Evolutionary conservation across 2,329 filamentous ascomycete genomes (phyloP), one percentile per base, ranked within the genome.

Genomic region (Trichoderma sp.): DNA sequence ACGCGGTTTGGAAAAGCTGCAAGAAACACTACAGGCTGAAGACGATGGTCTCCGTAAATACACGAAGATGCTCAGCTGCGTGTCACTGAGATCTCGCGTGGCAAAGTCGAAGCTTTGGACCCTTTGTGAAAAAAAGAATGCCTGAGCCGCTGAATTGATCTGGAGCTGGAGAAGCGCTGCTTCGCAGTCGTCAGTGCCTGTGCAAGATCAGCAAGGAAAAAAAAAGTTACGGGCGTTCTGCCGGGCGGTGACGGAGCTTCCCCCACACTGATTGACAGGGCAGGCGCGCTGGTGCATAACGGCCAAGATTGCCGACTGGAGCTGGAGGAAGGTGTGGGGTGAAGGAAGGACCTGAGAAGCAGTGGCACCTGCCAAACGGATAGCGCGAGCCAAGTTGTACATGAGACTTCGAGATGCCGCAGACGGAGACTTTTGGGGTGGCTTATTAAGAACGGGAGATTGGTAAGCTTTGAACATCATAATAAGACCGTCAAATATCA

Each of bases 311-410:
- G 60, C 60, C 60, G 60, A n/a, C n/a, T n/a, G n/a, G n/a, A 52
- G 34, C 26, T 54, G 50, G 52, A 44, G 39, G 60, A 44, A 54
- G 50, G 50, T 47, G 30, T 34, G 30, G 60, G 60, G 60, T 39
- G 34, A 50, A 55, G 19, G 17, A 45, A 50, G 34, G n/a, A 59
- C 17, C n/a, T 50, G 30, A 43, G 47, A 41, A n/a, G 47, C 50
- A n/a, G 60, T 55, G 60, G 60, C 28, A 63, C 60, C 50, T 63
- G 50, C 50, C 60, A 47, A 26, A 39, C n/a, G 57, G 24, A 44
- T 62, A 45, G 47, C 48, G 47, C 19, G n/a, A 48, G 26, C 21
- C 21, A 24, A 24, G 21, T 24, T 24, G 3, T 24, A 24, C 21
- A 34, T 39, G 9, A 44, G 28, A 5, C n/a, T 21, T 21, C 47